Base-by-base conservation (phyloP, 306 rosid genomes). In the Begonia masoniana region DNA sequence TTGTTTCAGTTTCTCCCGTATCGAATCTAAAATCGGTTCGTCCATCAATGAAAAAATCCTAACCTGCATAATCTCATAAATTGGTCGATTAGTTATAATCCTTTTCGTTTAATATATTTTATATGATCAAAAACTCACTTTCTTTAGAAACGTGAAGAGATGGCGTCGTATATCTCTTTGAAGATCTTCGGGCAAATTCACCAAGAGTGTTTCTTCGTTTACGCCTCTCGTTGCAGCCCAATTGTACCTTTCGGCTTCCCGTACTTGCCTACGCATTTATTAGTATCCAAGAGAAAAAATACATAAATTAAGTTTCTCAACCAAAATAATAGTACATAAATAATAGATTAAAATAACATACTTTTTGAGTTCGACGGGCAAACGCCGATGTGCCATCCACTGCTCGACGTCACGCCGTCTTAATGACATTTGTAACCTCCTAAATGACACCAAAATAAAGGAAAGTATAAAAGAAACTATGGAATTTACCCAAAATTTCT, bases 181-280 rank as follows among this genome's bases (percentile, higher is more conserved):
- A 42, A 87, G 77, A 70, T 87, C 94, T 65, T 87, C 96, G 0
- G 94, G 91, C 74, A 87, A 71, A 71, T 77, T 75, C 71, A 78
- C 91, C 66, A 87, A 54, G 56, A 81, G 88, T 21, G 52, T 43
- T 75, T 83, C 94, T 69, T 87, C 96, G 75, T 87, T 84, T 64
- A 83, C 96, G 4, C 96, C 96, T 63, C 96, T 78, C 47, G 96
- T 83, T 13, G 96, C 94, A 43, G 87, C 94, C 96, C 94, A 87
- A 19, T 55, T 76, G 52, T 72, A 87, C 50, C 91, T 75, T 69
- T 87, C 96, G 7, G 91, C 94, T 51, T 68, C 72, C 49, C 76
- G 70, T 41, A 87, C 94, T 71, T 61, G 75, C 94, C 96, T 87
- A 60, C 61, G 39, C 9, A 31, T 31, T 31, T 31, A 31, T 31